Conservation (phyloP, 2,329 filamentous ascomycete genomes). For the Diaporthe citri region DNA sequence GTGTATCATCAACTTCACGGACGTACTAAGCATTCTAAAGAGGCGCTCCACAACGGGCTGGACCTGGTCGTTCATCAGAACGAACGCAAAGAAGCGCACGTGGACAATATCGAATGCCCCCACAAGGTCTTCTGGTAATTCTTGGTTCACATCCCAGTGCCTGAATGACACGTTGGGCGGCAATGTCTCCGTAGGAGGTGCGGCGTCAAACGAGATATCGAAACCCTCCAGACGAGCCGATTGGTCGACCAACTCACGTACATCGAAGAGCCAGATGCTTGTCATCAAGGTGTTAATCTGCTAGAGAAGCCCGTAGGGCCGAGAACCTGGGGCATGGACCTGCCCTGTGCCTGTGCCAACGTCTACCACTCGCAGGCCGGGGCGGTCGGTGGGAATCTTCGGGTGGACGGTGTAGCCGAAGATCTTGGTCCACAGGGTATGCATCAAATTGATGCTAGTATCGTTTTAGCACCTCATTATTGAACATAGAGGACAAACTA, state of each 20-base stretch:
- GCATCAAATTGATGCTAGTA: conserved; percentile 43
- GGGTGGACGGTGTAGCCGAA: conserved; percentile 45
- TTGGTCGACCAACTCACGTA: conserved; percentile 26
- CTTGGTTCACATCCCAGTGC: conserved; percentile 40
- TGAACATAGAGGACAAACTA: background rate
- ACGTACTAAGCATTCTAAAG: conserved; percentile 42
- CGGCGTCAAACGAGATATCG: conserved; percentile 44
- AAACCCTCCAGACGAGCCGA: conserved; percentile 42
- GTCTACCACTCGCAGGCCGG: conserved; percentile 43
- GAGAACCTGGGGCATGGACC: background rate
- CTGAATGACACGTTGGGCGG: conserved; percentile 42
- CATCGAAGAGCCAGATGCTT: conserved; percentile 34
- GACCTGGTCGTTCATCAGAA: conserved; percentile 42
- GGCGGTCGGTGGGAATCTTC: conserved; percentile 39
- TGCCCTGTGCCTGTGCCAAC: conserved; percentile 46
- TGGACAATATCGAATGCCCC: conserved; percentile 44
- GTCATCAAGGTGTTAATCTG: no score
- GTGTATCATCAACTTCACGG: no score
- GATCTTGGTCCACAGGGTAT: conserved; percentile 41
- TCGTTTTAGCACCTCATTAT: background rate
- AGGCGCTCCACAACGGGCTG: conserved; percentile 38
- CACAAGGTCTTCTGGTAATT: conserved; percentile 41
- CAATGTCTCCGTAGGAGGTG: conserved; percentile 40
- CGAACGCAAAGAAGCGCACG: conserved; percentile 43
- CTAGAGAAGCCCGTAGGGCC: background rate